Evolutionary conservation across 192 early-diverging fungal genomes (phyloP).

Genomic region (Physocladia obscura): DNA sequence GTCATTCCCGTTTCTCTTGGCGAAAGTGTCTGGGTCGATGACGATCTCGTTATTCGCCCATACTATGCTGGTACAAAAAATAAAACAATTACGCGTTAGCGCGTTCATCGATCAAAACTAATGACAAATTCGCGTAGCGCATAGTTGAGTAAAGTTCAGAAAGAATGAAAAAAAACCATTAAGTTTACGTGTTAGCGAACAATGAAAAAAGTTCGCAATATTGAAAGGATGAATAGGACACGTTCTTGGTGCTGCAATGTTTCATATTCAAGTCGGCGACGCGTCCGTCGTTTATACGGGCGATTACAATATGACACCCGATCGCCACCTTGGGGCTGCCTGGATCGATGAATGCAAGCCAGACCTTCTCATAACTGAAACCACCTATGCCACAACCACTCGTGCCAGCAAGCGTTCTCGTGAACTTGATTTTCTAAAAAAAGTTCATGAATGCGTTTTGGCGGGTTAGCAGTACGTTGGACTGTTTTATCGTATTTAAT

Average conservation of each 20-base stretch:
- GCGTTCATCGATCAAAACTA: no score
- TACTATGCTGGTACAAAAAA: constrained; percentile 89
- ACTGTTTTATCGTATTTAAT: no score
- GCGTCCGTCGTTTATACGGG: constrained; percentile 86
- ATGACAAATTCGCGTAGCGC: no score
- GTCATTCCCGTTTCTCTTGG: constrained; percentile 85
- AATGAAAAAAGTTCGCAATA: no score
- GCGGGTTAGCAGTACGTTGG: no score
- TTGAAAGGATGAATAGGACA: constrained; percentile 77
- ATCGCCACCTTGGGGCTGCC: constrained; percentile 92
- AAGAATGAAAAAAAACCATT: no score
- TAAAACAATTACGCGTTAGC: no score
- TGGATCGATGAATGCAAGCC: constrained; percentile 94
- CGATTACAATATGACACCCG: constrained; percentile 98
- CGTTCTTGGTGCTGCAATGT: constrained; percentile 98
- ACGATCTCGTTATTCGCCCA: constrained; percentile 86
- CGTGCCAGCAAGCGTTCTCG: constrained; percentile 89
- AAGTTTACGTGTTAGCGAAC: no score
- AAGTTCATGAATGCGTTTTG: constrained; percentile 80
- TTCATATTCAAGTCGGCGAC: constrained; percentile 71
- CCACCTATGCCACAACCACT: constrained; percentile 94
- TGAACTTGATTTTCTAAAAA: constrained; percentile 90
- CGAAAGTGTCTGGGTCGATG: constrained; percentile 84
- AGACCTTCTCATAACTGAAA: constrained; percentile 92
- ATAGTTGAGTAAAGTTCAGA: no score